Base-by-base conservation (phyloP, 495 filamentous ascomycete genomes). In the Penicillium pulvis region DNA sequence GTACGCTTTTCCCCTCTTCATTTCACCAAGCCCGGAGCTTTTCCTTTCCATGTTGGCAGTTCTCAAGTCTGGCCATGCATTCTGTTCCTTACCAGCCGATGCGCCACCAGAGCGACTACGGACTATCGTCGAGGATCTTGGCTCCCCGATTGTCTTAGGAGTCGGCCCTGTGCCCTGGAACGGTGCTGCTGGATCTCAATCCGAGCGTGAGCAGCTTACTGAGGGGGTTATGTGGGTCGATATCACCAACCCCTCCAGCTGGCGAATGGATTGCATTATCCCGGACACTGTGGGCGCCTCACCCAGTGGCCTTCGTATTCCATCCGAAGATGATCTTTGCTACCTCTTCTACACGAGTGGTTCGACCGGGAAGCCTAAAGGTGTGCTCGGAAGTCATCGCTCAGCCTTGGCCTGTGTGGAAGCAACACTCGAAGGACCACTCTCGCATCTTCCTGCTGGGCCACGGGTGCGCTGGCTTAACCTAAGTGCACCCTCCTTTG, bases 331-430 rank as follows among this genome's bases (percentile, higher is more conserved):
- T 31, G 80, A 90, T 57, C 66, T 88, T 6, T 91, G 90, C 11
- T 96, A 95, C 70, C 81, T 96, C 33, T 86, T 96, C 76, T 96
- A 93, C 64, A 96, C 92, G 1, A 91, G 87, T 28, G 92, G 92
- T 16, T 91, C 90, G 6, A 95, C 90, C 1, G 92, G 92, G 7
- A 82, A 81, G 8, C 92, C 92, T 0, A 96, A 96, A 69, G 92
- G 91, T 2, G 92, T 95, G 2, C 77, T 78, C 5, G 74, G 94
- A 26, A 87, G 87, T 35, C 92, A 96, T 74, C 66, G 76, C 2
- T 87, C 92, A 7, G 89, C 75, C 24, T 83, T 87, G 0, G 90
- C 91, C 60, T 84, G 82, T 56, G 71, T 95, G 8, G 78, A 90
- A 20, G 87, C 89, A 23, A 33, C 43, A 3, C 19, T 46, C n/a